Evolutionary conservation across 1,284 basidiomycete species (phyloP).

Genomic region (Hortiboletus rubellus): DNA sequence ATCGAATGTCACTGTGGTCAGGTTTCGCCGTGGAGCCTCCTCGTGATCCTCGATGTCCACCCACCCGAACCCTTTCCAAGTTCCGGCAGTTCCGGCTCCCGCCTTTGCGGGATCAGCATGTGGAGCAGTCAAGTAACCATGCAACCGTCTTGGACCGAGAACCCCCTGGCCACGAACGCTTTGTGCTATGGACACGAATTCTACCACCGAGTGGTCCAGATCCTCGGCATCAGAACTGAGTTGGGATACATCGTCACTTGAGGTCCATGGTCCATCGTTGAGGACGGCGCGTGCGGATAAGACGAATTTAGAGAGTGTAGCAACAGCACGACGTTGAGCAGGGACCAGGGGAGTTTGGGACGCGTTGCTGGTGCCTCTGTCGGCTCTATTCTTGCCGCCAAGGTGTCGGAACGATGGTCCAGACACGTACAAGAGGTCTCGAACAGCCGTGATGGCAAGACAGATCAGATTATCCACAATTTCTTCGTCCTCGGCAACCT

Average conservation of each 20-base stretch:
- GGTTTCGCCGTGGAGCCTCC: constrained; percentile 32
- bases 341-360: constrained; percentile 38
- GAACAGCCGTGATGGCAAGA: constrained; percentile 28
- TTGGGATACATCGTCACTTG: constrained; percentile 22
- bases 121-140: constrained; percentile 27
- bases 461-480: constrained; percentile 30
- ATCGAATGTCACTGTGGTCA: constrained; percentile 24
- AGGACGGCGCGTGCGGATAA: constrained; percentile 35
- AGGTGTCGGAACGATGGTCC: constrained; percentile 31
- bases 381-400: constrained; percentile 16
- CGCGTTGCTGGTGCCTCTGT: constrained; percentile 24
- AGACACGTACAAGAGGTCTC: constrained; percentile 38
- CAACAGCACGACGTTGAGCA: constrained; percentile 37
- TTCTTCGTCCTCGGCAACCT: constrained; percentile 25
- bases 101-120: constrained; percentile 19
- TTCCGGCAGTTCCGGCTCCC: constrained; percentile 34
- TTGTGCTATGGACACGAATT: constrained; percentile 33
- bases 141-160: constrained; percentile 24
- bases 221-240: constrained; percentile 33
- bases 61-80: constrained; percentile 37
- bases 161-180: constrained; percentile 26
- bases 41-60: constrained; percentile 34
- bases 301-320: constrained; percentile 39
- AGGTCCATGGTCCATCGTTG: constrained; percentile 33
- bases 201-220: constrained; percentile 29